A percentile compares a stretch with the other conserved stretches of the same genome.
These are phyloP conservation scores for Leucogyrophana mollusca DNA, from an alignment of 768 basidiomycete genomes.

Conservation along the genomic window DNA sequence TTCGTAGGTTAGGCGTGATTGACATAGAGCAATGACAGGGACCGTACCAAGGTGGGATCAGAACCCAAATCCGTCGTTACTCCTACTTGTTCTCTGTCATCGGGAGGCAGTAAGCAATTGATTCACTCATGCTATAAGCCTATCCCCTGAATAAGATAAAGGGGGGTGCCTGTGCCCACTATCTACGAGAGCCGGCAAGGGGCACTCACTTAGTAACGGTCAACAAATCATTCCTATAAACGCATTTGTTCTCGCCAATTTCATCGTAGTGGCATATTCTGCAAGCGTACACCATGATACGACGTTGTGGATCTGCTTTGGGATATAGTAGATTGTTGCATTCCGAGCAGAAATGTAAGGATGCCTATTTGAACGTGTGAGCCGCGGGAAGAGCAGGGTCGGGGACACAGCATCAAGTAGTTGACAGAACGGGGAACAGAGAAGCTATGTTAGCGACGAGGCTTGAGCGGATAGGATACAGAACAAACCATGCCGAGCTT, in stretches of 20 bases:
- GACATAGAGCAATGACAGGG: not conserved
- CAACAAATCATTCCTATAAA: slow-evolving; percentile 90
- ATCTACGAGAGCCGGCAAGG: slow-evolving; percentile 1
- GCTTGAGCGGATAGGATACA: slow-evolving; percentile 1
- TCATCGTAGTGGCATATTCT: slow-evolving; percentile 89
- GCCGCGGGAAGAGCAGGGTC: not conserved
- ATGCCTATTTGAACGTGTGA: slow-evolving; percentile 49
- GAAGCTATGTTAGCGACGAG: slow-evolving; percentile 12
- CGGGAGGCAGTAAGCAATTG: slow-evolving; percentile 5
- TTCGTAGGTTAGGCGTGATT: not conserved
- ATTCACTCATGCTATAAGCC: no score
- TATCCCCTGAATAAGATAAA: not conserved
- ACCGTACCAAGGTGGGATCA: slow-evolving; percentile 82
- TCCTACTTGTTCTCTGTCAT: slow-evolving; percentile 83
- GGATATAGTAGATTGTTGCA: slow-evolving; percentile 96
- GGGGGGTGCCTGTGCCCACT: not conserved
- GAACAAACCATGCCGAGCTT: slow-evolving; percentile 23
- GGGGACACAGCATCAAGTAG: slow-evolving; percentile 1
- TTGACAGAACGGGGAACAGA: not conserved
- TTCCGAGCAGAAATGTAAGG: slow-evolving; percentile 89
- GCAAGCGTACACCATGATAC: slow-evolving; percentile 87
- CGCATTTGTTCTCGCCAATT: slow-evolving; percentile 81
- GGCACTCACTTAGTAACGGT: slow-evolving; percentile 82
- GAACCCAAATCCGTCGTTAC: slow-evolving; percentile 84
- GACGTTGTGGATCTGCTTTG: slow-evolving; percentile 82